Conservation (phyloP, 179 eudicot species). For the Amaranthus tricolor region DNA sequence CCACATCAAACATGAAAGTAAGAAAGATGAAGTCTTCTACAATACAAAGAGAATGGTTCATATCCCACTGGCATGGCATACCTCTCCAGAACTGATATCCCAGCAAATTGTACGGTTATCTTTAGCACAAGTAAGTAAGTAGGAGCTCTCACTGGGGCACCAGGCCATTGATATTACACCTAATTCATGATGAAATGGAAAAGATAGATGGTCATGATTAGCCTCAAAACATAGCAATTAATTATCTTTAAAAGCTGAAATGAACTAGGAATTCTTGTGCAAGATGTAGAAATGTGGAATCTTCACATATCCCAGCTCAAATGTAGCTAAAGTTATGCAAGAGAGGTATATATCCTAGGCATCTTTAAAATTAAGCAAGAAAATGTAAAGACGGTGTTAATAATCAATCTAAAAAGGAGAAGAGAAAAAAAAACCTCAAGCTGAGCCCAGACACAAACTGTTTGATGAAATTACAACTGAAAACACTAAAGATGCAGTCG, state of each 20-base stretch:
- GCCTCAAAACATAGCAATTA: not conserved
- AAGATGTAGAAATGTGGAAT: too few relatives aligned
- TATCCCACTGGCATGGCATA: conserved; percentile 19
- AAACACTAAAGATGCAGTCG: not conserved
- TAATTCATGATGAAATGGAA: conserved; percentile 27
- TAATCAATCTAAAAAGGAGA: too few relatives aligned
- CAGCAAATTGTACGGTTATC: conserved; percentile 98
- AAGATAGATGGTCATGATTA: not conserved
- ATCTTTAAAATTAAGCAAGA: too few relatives aligned
- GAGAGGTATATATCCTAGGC: too few relatives aligned
- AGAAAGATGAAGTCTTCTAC: not conserved
- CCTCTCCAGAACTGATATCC: conserved; percentile 89
- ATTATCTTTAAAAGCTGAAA: not conserved
- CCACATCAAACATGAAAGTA: conserved; percentile 1
- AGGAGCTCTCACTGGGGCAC: conserved; percentile 91
- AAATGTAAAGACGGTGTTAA: too few relatives aligned
- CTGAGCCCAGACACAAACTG: conserved; percentile 13
- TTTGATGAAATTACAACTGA: not conserved
- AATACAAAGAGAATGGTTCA: not conserved
- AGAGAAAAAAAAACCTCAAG: too few relatives aligned
- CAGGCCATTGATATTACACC: conserved; percentile 98
- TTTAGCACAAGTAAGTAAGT: conserved; percentile 91
- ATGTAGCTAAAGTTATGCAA: too few relatives aligned
- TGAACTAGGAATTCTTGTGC: too few relatives aligned
- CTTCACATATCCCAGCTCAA: too few relatives aligned